These are phyloP conservation scores for Porosira glacialis DNA, from an alignment of 352 stramenopile species.

Conservation along the genomic window DNA sequence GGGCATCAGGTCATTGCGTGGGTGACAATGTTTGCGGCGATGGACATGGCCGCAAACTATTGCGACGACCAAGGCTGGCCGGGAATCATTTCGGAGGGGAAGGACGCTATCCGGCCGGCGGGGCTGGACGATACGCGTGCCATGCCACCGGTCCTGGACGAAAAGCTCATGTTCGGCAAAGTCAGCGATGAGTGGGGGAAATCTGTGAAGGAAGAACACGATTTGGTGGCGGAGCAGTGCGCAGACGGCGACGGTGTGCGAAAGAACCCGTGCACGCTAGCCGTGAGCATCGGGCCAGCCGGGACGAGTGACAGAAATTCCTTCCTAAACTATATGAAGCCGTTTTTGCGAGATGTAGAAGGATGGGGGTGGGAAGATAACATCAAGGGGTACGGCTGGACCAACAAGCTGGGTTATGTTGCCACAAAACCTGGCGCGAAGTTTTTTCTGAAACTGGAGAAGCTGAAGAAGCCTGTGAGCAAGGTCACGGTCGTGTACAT, in stretches of 20 bases:
- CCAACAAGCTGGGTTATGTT: slow-evolving; percentile 9
- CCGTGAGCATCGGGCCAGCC: slow-evolving; percentile 25
- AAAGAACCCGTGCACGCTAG: slow-evolving; percentile 36
- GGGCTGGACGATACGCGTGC: not conserved
- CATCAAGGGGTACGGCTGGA: slow-evolving; percentile 18
- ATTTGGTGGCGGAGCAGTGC: no score
- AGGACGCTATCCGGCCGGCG: not conserved
- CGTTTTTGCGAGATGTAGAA: slow-evolving; percentile 10
- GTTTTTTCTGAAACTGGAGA: slow-evolving; percentile 11
- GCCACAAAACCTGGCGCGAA: slow-evolving; percentile 9
- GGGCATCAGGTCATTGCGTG: slow-evolving; percentile 29
- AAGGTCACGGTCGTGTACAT: slow-evolving; percentile 25
- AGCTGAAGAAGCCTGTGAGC: not conserved
- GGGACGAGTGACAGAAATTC: slow-evolving; percentile 4
- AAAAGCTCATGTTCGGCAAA: not conserved
- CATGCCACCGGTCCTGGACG: not conserved
- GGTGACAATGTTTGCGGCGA: slow-evolving; percentile 22
- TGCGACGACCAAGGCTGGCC: slow-evolving; percentile 27
- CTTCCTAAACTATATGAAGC: slow-evolving; percentile 6
- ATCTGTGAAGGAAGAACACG: no score
- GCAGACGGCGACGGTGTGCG: no score
- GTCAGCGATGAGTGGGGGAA: not conserved
- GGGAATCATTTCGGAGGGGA: not conserved
- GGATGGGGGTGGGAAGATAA: not conserved
- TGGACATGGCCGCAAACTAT: slow-evolving; percentile 18